Conservation (phyloP, 2,329 filamentous ascomycete species). For the Trichoderma sp. region DNA sequence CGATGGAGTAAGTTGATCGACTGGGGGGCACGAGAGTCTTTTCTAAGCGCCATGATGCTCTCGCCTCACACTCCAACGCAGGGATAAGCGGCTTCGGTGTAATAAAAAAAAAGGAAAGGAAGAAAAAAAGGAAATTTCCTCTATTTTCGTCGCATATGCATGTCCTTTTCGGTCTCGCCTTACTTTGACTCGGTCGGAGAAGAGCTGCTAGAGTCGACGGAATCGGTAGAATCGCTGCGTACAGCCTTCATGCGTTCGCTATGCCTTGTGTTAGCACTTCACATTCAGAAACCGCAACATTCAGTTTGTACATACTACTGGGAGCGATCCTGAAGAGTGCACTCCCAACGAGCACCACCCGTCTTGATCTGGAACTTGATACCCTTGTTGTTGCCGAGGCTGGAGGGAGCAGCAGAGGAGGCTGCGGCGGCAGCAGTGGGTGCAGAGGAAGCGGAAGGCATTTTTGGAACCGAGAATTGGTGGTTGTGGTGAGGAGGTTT, state of each 20-base stretch:
- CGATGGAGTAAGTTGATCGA: background rate
- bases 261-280: conserved; percentile 25
- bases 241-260: conserved; percentile 49
- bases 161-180: background rate
- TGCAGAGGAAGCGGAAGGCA: conserved; percentile 32
- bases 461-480: conserved; percentile 8
- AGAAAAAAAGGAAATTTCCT: too few relatives aligned
- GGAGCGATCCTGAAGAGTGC: conserved; percentile 50
- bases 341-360: conserved; percentile 45
- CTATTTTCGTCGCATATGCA: background rate
- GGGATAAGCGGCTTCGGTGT: background rate
- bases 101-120: background rate
- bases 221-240: conserved; percentile 44
- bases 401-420: conserved; percentile 30
- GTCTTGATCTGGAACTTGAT: conserved; percentile 54
- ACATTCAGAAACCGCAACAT: background rate
- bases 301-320: conserved; percentile 45
- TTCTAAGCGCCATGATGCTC: conserved; percentile 6
- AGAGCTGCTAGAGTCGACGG: conserved; percentile 36
- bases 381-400: conserved; percentile 45
- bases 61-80: background rate
- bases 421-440: conserved; percentile 30
- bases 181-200: conserved; percentile 3
- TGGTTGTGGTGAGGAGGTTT: background rate
- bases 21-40: background rate